Conservation (phyloP, 73 alveolate genomes). For the Paramecium biaurelia region DNA sequence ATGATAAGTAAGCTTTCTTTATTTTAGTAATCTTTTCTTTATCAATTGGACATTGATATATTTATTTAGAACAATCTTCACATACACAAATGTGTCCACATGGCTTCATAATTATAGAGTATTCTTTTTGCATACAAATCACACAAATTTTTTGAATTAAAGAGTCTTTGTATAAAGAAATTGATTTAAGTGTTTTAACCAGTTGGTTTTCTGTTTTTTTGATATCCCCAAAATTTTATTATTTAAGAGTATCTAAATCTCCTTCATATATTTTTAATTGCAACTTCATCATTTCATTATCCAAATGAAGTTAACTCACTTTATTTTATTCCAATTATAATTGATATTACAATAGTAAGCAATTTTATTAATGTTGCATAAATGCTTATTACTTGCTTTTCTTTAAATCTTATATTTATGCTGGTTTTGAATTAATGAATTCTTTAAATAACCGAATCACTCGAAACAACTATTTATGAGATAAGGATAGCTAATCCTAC, state of each 20-base stretch:
- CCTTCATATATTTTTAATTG: conserved; percentile 12
- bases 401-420: background rate
- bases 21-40: background rate
- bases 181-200: background rate
- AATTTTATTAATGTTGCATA: background rate
- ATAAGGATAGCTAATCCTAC: background rate
- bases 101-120: background rate
- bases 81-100: conserved; percentile 37
- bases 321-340: background rate
- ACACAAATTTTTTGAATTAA: background rate
- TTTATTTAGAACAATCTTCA: background rate
- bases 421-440: background rate
- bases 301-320: background rate
- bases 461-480: conserved; percentile 21
- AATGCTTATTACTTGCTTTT: background rate
- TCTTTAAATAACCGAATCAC: background rate
- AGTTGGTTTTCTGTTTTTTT: background rate
- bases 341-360: background rate
- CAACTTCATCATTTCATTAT: background rate
- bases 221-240: background rate
- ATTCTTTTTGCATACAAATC: background rate
- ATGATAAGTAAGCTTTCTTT: background rate
- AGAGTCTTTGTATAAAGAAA: background rate
- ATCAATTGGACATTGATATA: background rate
- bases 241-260: background rate